These are phyloP conservation scores for Pseudocercospora pini-densiflorae DNA, from an alignment of 2,329 filamentous ascomycete species.

Conservation along the genomic window DNA sequence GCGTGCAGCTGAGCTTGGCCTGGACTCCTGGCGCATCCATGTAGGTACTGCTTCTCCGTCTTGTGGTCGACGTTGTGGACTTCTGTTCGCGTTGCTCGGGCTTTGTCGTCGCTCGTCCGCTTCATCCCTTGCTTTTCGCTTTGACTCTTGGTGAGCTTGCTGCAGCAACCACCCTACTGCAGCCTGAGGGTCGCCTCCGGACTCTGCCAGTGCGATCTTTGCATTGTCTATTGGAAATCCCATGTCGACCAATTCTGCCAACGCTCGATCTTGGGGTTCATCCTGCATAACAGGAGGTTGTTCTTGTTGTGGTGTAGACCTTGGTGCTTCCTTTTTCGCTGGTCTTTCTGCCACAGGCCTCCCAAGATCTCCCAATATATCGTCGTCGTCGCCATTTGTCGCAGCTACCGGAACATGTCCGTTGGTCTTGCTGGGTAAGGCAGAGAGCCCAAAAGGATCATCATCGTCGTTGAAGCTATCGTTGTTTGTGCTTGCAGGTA, in stretches of 20 bases:
- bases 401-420: conserved; percentile 29
- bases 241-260: conserved; percentile 92
- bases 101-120: conserved; percentile 29
- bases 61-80: conserved; percentile 30
- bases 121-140: conserved; percentile 63
- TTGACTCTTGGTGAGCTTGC: conserved; percentile 84
- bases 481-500: conserved; percentile 1
- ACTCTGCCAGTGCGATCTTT: conserved; percentile 77
- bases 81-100: conserved; percentile 24
- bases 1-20: conserved; percentile 53
- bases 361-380: conserved; percentile 65
- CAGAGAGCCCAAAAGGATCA: conserved; percentile 81
- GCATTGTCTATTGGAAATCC: conserved; percentile 88
- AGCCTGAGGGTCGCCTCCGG: conserved; percentile 80
- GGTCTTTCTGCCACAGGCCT: conserved; percentile 60
- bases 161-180: conserved; percentile 90
- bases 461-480: conserved; percentile 65
- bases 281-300: conserved; percentile 20
- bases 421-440: conserved; percentile 30
- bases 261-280: conserved; percentile 64
- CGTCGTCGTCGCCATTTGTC: conserved; percentile 55
- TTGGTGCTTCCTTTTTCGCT: conserved; percentile 17
- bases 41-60: conserved; percentile 55
- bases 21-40: conserved; percentile 66
- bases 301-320: conserved; percentile 6